Evolutionary conservation across 2,329 filamentous ascomycete species (phyloP).

Genomic region (Fusarium pilosicola): DNA sequence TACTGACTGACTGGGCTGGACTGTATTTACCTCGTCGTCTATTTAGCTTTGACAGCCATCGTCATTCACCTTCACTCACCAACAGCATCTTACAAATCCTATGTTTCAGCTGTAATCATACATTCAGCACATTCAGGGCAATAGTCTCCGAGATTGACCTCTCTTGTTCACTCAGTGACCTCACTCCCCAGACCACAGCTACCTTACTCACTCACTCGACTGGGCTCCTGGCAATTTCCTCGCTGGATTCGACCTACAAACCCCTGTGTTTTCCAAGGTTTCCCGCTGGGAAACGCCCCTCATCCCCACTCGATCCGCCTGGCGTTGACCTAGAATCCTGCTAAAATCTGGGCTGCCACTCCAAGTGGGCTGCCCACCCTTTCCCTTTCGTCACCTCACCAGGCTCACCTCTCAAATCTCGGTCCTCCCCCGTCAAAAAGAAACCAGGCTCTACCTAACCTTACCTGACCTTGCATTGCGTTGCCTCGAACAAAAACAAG

Average conservation of each 20-base stretch:
- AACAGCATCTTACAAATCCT: not conserved
- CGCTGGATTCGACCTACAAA: not conserved
- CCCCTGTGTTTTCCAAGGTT: constrained; percentile 36
- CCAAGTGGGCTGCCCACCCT: constrained; percentile 39
- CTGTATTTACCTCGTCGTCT: constrained; percentile 8
- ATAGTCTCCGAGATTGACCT: constrained; percentile 7
- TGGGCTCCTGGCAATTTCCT: not conserved
- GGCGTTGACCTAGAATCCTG: constrained; percentile 41
- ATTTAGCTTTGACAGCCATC: constrained; percentile 9
- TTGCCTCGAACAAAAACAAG: constrained; percentile 24
- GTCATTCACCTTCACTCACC: constrained; percentile 13
- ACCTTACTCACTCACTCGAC: not conserved
- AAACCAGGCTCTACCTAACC: constrained; percentile 36
- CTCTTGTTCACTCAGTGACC: constrained; percentile 25
- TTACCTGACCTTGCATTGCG: not conserved
- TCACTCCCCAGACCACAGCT: constrained; percentile 17
- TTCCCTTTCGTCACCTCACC: constrained; percentile 32
- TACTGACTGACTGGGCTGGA: not conserved
- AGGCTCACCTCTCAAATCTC: constrained; percentile 35
- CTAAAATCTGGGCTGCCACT: constrained; percentile 38
- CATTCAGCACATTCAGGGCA: not conserved
- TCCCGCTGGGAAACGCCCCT: constrained; percentile 35
- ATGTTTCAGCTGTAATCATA: not conserved
- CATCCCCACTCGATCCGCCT: constrained; percentile 35
- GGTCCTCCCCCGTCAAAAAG: constrained; percentile 35